Percentiles rank a stretch among this genome's conserved stretches.
Evolutionary conservation across 179 eudicot species (phyloP).

Genomic region (Silene vulgaris): DNA sequence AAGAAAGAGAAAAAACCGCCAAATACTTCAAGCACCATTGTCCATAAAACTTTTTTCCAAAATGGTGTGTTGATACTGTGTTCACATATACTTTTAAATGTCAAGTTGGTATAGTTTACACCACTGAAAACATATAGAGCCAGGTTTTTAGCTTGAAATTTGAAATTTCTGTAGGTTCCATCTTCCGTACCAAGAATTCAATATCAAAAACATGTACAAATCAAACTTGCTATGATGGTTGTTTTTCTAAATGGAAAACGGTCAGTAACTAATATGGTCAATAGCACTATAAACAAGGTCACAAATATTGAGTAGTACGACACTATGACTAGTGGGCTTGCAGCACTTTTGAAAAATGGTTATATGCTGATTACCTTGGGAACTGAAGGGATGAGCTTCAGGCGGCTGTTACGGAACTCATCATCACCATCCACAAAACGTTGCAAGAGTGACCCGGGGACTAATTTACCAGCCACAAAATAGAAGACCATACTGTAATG

Average conservation of each 20-base stretch:
- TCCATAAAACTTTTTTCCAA: not conserved
- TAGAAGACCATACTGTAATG: constrained; percentile 98
- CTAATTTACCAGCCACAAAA: constrained; percentile 63
- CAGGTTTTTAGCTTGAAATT: not conserved
- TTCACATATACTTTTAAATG: not conserved
- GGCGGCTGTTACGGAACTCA: constrained; percentile 90
- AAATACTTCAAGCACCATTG: not conserved
- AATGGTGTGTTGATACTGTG: not conserved
- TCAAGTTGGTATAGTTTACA: no score
- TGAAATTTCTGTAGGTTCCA: not conserved
- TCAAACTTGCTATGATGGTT: no score
- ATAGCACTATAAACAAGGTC: no score
- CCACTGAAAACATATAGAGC: no score
- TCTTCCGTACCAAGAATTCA: not conserved
- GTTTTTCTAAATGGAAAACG: no score
- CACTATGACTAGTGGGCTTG: no score
- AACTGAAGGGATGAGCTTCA: constrained; percentile 93
- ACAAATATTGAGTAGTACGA: no score
- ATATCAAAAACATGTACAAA: not conserved
- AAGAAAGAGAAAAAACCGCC: not conserved
- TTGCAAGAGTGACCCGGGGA: constrained; percentile 82
- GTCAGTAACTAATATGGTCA: no score
- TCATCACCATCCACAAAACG: constrained; percentile 98
- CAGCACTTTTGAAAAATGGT: no score
- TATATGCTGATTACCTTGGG: constrained; percentile 58